phyloP scores from a whole-genome alignment of 371 early-diverging fungal genomes.

The Saksenaea oblongispora region DNA sequence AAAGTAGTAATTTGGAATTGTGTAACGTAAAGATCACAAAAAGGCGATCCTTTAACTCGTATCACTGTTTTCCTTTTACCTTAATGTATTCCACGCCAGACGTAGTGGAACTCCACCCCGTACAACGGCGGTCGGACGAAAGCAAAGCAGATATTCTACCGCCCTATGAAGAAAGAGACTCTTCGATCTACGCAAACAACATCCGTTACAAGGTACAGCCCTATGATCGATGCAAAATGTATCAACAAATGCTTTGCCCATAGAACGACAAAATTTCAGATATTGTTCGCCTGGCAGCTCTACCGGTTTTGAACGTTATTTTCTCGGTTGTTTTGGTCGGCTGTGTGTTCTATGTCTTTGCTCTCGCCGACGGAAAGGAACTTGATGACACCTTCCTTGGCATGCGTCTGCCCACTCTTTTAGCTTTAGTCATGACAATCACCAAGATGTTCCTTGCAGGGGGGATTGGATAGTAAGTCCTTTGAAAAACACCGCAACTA shows the following conservation, averaged over 20 bases:
- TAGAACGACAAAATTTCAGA: constrained; percentile 1
- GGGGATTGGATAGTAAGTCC: not conserved
- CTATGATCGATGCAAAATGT: not conserved
- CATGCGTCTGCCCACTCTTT: not conserved
- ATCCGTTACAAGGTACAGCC: not conserved
- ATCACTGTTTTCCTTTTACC: not conserved
- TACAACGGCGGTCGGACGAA: not conserved
- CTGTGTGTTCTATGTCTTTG: constrained; percentile 15
- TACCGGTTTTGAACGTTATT: constrained; percentile 13
- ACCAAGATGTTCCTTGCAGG: not conserved
- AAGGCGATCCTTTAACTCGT: not conserved
- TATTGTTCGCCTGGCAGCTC: not conserved
- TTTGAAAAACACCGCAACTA: not conserved
- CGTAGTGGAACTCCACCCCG: not conserved
- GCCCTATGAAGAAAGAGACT: not conserved
- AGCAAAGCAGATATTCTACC: not conserved
- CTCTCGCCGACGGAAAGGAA: not conserved
- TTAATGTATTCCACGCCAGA: not conserved
- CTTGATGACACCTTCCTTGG: not conserved
- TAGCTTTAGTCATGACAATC: not conserved
- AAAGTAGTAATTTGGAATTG: not conserved
- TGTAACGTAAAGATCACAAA: not conserved
- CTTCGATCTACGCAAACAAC: not conserved
- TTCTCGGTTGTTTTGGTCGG: constrained; percentile 6
- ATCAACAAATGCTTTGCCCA: not conserved